phyloP scores from a whole-genome alignment of 176 grass and related monocot genomes.

The Oryza nivara region DNA sequence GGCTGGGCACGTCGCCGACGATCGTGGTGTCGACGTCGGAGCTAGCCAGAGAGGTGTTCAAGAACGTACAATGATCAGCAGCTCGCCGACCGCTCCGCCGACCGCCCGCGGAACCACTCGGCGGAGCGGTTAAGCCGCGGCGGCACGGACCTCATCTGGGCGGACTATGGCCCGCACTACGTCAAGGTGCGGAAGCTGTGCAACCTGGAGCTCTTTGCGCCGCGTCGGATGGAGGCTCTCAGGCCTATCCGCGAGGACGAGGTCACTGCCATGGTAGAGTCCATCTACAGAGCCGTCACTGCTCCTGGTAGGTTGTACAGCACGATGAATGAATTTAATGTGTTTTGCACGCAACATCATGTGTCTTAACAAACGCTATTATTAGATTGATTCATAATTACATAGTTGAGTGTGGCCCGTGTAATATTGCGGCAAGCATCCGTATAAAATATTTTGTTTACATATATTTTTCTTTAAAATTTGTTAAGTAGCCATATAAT shows the following conservation, averaged over 20 bases:
- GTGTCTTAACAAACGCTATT: too few relatives aligned
- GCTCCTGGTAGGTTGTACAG: conserved; percentile 32
- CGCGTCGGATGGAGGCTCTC: conserved; percentile 60
- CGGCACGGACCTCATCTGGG: conserved; percentile 85
- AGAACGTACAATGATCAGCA: conserved; percentile 62
- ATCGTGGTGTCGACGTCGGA: conserved; percentile 68
- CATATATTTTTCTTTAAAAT: too few relatives aligned
- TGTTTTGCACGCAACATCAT: too few relatives aligned
- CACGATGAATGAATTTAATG: too few relatives aligned
- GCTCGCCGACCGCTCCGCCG: conserved; percentile 61
- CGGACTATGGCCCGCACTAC: conserved; percentile 85
- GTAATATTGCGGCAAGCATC: too few relatives aligned
- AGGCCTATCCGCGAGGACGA: conserved; percentile 72
- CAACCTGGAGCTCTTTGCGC: conserved; percentile 77
- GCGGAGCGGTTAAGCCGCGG: conserved; percentile 56
- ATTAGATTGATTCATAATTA: too few relatives aligned
- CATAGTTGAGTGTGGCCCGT: too few relatives aligned
- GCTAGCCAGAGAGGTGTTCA: conserved; percentile 69
- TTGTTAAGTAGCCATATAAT: too few relatives aligned
- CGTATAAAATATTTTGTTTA: too few relatives aligned
- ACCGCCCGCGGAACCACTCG: conserved; percentile 55
- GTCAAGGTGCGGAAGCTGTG: conserved; percentile 89
- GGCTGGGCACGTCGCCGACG: conserved; percentile 55
- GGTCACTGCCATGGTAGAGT: conserved; percentile 77
- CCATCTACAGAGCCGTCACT: conserved; percentile 49